These are phyloP conservation scores for Penicillium paxilli DNA, from an alignment of 495 filamentous ascomycete genomes.

Conservation along the genomic window DNA sequence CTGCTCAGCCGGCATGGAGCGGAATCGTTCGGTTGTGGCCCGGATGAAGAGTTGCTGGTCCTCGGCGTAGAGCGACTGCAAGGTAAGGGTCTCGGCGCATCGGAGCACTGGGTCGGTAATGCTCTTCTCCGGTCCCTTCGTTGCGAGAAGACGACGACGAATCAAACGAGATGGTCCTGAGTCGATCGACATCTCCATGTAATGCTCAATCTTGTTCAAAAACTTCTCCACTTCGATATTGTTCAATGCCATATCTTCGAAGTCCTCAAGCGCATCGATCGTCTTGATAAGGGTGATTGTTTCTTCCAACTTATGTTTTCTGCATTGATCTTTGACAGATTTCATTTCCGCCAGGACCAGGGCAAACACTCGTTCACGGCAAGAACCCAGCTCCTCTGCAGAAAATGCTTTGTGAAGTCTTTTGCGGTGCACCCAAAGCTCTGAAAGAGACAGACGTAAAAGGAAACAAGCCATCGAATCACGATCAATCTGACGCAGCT, in stretches of 20 bases:
- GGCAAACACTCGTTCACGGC: conserved; percentile 37
- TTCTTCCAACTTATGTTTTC: conserved; percentile 41
- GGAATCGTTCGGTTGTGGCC: conserved; percentile 39
- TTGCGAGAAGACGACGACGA: conserved; percentile 39
- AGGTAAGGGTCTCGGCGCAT: conserved; percentile 37
- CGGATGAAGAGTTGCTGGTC: conserved; percentile 45
- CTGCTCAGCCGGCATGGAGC: conserved; percentile 29
- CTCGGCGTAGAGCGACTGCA: conserved; percentile 41
- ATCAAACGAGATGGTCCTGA: conserved; percentile 38
- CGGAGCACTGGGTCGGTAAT: conserved; percentile 34
- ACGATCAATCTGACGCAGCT: conserved; percentile 36
- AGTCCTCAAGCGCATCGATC: conserved; percentile 46
- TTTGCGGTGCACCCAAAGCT: conserved; percentile 39
- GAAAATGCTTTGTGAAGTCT: conserved; percentile 30
- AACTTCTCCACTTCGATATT: conserved; percentile 42
- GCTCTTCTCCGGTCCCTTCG: conserved; percentile 29
- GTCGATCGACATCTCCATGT: conserved; percentile 41
- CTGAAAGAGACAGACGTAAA: conserved; percentile 38
- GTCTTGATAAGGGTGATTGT: conserved; percentile 45
- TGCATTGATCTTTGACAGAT: conserved; percentile 40
- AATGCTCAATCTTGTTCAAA: conserved; percentile 38
- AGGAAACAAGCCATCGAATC: conserved; percentile 44
- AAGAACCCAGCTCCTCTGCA: conserved; percentile 32
- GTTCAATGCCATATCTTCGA: conserved; percentile 40
- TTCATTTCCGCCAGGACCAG: conserved; percentile 40